Conservation (phyloP, 2,329 filamentous ascomycete species). For the Cladosporium sp. region DNA sequence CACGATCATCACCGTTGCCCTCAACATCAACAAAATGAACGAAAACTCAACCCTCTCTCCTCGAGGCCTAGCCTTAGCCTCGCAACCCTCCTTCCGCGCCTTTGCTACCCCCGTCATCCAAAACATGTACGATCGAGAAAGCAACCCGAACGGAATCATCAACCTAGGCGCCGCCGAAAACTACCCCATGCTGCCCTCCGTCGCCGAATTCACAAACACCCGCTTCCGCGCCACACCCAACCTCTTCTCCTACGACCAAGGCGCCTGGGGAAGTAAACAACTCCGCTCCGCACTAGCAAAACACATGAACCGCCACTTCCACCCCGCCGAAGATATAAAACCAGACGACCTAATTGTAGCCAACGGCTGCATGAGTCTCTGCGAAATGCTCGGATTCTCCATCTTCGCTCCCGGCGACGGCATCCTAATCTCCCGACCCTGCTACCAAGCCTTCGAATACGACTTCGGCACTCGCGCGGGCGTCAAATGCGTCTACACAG, state of each 20-base stretch:
- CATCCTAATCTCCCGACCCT: conserved; percentile 42
- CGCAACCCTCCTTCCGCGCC: conserved; percentile 14
- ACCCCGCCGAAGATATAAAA: conserved; percentile 31
- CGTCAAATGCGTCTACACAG: conserved; percentile 36
- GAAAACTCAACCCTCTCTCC: conserved; percentile 4
- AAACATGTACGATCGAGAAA: conserved; percentile 22
- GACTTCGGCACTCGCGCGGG: conserved; percentile 45
- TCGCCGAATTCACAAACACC: conserved; percentile 11
- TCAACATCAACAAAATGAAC: background rate
- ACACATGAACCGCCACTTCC: conserved; percentile 40
- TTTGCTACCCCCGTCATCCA: conserved; percentile 16
- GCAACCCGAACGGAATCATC: conserved; percentile 28
- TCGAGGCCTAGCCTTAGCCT: conserved; percentile 7
- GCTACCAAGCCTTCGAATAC: conserved; percentile 46
- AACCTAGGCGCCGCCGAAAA: conserved; percentile 30
- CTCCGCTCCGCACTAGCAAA: conserved; percentile 38
- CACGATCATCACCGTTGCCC: no score
- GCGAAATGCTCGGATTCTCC: conserved; percentile 39
- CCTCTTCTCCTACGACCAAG: conserved; percentile 34
- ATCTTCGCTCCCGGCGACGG: conserved; percentile 43
- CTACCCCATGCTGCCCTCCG: conserved; percentile 14
- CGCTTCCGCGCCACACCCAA: conserved; percentile 4
- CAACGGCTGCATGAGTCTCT: conserved; percentile 40
- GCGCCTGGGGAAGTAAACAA: conserved; percentile 33
- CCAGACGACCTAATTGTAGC: conserved; percentile 36